A percentile compares a stretch with the other conserved stretches of the same genome.
Conservation (phyloP, 192 early-diverging fungal genomes). For the Backusella psychrophila region DNA sequence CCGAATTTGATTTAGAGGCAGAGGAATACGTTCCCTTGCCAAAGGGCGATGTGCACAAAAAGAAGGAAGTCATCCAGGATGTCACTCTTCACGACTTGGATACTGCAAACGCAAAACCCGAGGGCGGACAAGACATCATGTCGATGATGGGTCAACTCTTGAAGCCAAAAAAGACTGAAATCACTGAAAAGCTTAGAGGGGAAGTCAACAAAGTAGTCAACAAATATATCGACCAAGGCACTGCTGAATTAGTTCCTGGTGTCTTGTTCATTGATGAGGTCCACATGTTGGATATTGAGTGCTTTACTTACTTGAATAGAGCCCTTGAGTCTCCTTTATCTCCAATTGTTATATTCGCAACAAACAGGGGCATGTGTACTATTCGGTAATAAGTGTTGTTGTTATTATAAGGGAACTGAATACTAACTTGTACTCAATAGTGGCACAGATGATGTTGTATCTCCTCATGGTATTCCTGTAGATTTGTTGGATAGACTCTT, state of each 20-base stretch:
- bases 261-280: conserved; percentile 99
- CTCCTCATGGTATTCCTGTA: conserved; percentile 94
- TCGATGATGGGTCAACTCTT: conserved; percentile 98
- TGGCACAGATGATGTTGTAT: conserved; percentile 74
- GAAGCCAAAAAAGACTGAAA: conserved; percentile 99
- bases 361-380: conserved; percentile 63
- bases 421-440: conserved; percentile 39
- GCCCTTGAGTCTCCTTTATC: conserved; percentile 94
- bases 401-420: background rate
- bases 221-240: conserved; percentile 98
- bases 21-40: conserved; percentile 98
- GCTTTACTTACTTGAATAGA: conserved; percentile 98
- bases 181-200: conserved; percentile 95
- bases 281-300: conserved; percentile 99
- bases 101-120: conserved; percentile 92
- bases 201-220: conserved; percentile 99
- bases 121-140: conserved; percentile 97
- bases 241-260: conserved; percentile 95
- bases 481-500: conserved; percentile 95
- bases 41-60: conserved; percentile 99
- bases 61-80: conserved; percentile 98
- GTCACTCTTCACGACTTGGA: conserved; percentile 98
- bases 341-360: conserved; percentile 97
- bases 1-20: conserved; percentile 97
- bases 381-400: conserved; percentile 20